Evolutionary conservation across 345 rosid genomes (phyloP).

Genomic region (Pistacia atlantica): DNA sequence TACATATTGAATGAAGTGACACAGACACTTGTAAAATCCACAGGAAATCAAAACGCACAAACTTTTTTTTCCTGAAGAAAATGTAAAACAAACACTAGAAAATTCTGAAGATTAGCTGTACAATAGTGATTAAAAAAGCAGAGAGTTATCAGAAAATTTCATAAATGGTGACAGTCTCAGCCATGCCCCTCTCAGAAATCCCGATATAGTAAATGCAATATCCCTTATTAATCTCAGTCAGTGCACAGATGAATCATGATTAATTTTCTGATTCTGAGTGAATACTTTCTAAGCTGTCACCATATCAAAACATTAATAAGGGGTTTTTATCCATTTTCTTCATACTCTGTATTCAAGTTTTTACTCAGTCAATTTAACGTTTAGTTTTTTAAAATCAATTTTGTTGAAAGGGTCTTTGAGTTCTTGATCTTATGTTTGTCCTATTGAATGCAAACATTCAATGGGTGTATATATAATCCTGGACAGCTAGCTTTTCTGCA

Average conservation of each 20-base stretch:
- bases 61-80: not conserved
- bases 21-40: not conserved
- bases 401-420: too few relatives aligned
- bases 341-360: not conserved
- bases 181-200: conserved; percentile 11
- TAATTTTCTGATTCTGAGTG: not conserved
- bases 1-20: not conserved
- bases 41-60: not conserved
- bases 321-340: not conserved
- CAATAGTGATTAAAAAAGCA: not conserved
- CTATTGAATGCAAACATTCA: too few relatives aligned
- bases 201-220: not conserved
- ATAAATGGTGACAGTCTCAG: conserved; percentile 8
- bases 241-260: conserved; percentile 1
- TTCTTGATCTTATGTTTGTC: too few relatives aligned
- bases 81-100: not conserved
- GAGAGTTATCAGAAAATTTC: not conserved
- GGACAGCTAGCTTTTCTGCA: not conserved
- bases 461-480: too few relatives aligned
- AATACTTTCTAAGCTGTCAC: conserved; percentile 5
- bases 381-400: too few relatives aligned
- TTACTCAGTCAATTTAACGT: not conserved
- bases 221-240: conserved; percentile 9
- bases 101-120: too few relatives aligned
- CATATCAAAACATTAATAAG: not conserved